These are phyloP conservation scores for Solanum phureja DNA, from an alignment of 257 asterid genomes.

Conservation along the genomic window DNA sequence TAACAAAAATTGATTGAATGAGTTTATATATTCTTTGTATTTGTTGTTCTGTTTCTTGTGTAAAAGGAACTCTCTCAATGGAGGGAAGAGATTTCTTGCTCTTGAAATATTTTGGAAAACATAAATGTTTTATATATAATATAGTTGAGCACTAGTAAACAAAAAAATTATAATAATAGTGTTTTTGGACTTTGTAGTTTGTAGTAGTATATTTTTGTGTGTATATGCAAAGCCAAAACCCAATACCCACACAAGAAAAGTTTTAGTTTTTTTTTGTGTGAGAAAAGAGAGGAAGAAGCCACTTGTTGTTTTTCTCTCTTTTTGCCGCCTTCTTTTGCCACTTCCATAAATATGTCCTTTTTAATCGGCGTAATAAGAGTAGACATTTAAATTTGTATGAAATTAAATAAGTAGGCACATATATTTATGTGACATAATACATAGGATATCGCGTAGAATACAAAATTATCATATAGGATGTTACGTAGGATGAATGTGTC, in stretches of 20 bases:
- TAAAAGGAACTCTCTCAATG: conserved; percentile 19
- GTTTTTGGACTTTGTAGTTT: conserved; percentile 19
- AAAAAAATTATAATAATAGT: background rate
- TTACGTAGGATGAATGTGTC: accelerated
- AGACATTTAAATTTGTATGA: too few species aligned
- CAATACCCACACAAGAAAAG: background rate
- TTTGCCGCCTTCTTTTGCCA: conserved; percentile 16
- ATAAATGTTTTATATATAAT: conserved; percentile 16
- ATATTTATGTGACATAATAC: too few species aligned
- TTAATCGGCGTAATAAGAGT: too few species aligned
- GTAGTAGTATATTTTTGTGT: background rate
- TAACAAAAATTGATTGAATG: conserved; percentile 4
- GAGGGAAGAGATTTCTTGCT: conserved; percentile 32
- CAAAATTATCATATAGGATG: background rate
- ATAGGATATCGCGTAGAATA: accelerated
- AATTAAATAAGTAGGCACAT: too few species aligned
- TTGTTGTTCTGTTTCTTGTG: conserved; percentile 16
- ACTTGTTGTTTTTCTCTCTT: background rate
- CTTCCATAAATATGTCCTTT: background rate
- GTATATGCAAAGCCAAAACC: background rate
- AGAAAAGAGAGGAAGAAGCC: background rate
- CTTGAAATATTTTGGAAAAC: conserved; percentile 13
- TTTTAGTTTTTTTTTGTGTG: background rate
- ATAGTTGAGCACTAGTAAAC: background rate
- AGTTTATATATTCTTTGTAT: conserved; percentile 4